Base-by-base conservation (phyloP, 2,329 filamentous ascomycete species). In the Penicillium sp. region DNA sequence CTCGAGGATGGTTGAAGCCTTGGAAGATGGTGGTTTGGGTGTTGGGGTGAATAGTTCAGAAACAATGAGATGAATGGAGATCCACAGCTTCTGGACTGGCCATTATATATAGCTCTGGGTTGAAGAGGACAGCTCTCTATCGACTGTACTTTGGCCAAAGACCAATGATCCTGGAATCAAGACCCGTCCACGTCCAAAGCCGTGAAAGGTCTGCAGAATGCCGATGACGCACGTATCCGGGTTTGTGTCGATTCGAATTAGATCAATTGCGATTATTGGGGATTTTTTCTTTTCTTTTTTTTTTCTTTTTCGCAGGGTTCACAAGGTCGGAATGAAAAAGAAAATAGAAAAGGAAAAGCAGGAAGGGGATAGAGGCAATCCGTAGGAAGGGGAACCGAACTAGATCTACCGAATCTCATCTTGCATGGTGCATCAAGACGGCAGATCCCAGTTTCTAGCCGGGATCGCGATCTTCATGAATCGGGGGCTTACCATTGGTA, bases 191-290 rank as follows among this genome's bases (percentile, higher is more conserved):
- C 19, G 46, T 47, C 52, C 27, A 48, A 50, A 53, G 55, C 21
- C 16, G 19, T 44, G 22, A 50, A 56, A 45, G 52, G 44, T 39
- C 57, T 62, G 57, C 55, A 56, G 14, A 58, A 44, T 56, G 49
- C 57, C 60, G 56, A 27, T 49, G 22, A 57, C 49, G 60, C 60
- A 60, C 46, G 37, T 60, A 60, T 16, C 57, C 60, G 59, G 19
- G 16, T 43, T 45, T 51, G 50, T 19, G 22, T 49, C 29, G 48
- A 51, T 19, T 49, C n/a, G 29, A 11, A 26, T 21, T 3, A 14
- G 22, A 21, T 22, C 1, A n/a, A 16, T 19, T 37, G 8, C 9
- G 9, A 13, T 19, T 39, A 8, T 14, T 37, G n/a, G 14, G 14
- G n/a, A 5, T 37, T n/a, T 19, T 8, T 37, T 7, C n/a, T 37